Evolutionary conservation across 306 rosid genomes (phyloP).

Genomic region (Castanea sativa): DNA sequence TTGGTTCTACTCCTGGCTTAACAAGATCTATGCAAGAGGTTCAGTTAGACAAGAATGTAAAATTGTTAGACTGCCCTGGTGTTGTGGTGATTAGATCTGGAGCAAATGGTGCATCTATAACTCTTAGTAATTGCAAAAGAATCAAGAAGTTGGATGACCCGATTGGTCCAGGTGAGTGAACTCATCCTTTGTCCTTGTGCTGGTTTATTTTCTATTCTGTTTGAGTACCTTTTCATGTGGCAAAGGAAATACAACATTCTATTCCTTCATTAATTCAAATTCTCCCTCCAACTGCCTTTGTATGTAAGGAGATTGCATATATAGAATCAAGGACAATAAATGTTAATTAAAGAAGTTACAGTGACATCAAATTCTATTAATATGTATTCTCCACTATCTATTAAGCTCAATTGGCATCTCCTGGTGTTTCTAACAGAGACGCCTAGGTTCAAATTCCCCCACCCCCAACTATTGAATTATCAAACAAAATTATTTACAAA

Average conservation of each 20-base stretch:
- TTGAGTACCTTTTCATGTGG: conserved; percentile 3
- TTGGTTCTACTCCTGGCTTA: conserved; percentile 86
- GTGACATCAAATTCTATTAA: neutral
- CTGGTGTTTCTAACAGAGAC: no score
- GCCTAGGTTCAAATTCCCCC: no score
- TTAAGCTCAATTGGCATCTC: no score
- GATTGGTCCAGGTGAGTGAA: conserved; percentile 63
- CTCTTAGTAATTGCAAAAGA: conserved; percentile 85
- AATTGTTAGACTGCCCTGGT: conserved; percentile 94
- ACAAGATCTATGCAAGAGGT: conserved; percentile 94
- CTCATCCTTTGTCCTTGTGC: neutral
- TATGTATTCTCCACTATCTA: neutral
- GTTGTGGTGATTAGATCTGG: conserved; percentile 73
- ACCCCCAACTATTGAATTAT: no score
- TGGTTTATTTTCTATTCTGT: neutral
- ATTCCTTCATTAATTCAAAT: neutral
- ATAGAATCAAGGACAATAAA: neutral
- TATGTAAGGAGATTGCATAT: neutral
- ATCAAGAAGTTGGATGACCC: conserved; percentile 90
- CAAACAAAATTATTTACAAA: no score
- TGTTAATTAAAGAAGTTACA: neutral
- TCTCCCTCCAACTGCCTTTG: neutral
- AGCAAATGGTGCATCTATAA: conserved; percentile 59
- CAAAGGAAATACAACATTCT: neutral
- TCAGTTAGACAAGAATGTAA: conserved; percentile 81